A percentile compares a stretch with the other conserved stretches of the same genome.
These are phyloP conservation scores for Pisolithus sp. DNA, from an alignment of 768 basidiomycete genomes.

Conservation along the genomic window DNA sequence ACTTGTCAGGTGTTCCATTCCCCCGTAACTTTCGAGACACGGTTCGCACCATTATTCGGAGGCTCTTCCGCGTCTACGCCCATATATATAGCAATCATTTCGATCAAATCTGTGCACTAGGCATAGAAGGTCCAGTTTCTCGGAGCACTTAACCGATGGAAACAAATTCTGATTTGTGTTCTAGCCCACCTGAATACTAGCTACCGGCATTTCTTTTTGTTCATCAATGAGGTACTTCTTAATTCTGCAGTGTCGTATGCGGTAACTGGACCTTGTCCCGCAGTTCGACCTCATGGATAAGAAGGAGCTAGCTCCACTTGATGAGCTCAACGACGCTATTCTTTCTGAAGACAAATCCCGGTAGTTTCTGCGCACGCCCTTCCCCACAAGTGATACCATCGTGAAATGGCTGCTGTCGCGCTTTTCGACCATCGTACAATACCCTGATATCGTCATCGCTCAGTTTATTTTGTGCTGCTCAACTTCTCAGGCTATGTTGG, in stretches of 20 bases:
- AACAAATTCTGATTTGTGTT: background rate
- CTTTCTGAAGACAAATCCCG: slow-evolving; percentile 47
- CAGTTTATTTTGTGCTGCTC: too few species aligned
- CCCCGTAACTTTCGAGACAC: slow-evolving; percentile 86
- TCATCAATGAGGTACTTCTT: slow-evolving; percentile 79
- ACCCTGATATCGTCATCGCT: too few species aligned
- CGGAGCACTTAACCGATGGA: background rate
- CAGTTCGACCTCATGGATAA: slow-evolving; percentile 94
- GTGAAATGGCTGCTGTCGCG: too few species aligned
- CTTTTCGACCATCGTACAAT: too few species aligned
- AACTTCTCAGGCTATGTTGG: too few species aligned
- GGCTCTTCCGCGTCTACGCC: slow-evolving; percentile 94
- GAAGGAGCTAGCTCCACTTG: slow-evolving; percentile 91
- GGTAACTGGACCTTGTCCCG: slow-evolving; percentile 1
- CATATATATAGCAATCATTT: slow-evolving; percentile 99
- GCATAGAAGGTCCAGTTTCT: slow-evolving; percentile 77
- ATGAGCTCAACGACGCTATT: slow-evolving; percentile 93
- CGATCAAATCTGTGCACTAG: slow-evolving; percentile 95
- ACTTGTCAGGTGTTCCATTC: slow-evolving; percentile 72
- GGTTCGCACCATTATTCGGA: slow-evolving; percentile 84
- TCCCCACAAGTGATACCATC: too few species aligned
- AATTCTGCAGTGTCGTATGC: background rate
- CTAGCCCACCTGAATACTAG: slow-evolving; percentile 96
- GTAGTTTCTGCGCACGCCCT: slow-evolving; percentile 1
- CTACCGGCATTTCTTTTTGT: slow-evolving; percentile 96